Evolutionary conservation across 1,284 basidiomycete species (phyloP), one percentile per base, ranked within the genome.

Genomic region (Ganoderma multipileum): DNA sequence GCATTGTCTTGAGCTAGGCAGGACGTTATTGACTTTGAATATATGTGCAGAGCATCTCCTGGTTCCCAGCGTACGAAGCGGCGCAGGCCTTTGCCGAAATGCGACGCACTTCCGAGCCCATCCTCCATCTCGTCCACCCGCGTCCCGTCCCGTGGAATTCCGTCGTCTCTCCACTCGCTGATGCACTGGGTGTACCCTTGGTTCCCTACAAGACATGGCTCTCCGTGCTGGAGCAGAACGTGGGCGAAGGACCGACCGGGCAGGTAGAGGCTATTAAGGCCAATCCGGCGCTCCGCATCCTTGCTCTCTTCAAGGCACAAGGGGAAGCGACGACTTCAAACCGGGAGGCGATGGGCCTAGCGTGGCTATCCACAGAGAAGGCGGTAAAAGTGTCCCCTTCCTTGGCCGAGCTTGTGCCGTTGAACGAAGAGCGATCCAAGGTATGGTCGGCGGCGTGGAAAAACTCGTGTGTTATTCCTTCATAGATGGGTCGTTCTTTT

Each of bases 101-200:
- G 68, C 72, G 72, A 4, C 57, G 67, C 42, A 67, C 74, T 12
- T 58, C 67, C 12, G 65, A 70, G n/a, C 65, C 66, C 3, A 63
- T 78, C 50, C 65, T 79, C 2, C 77, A 80, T 64, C 75, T 80
- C 61, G 76, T 77, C 3, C 78, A 80, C 62, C 78, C 78, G 0
- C 66, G 61, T 2, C 75, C 76, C 2, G 70, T 74, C n/a, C 54
- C 72, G 16, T 77, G 74, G 74, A 60, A 66, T 36, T 44, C 63
- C 8, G 38, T 76, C 64, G 61, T 77, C n/a, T 44, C 42, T 16
- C 71, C 71, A 0, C 70, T 78, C 61, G 69, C 77, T 0, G 39
- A 41, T 12, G 47, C 63, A n/a, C 66, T 78, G 11, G 58, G 57
- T 7, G 72, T 77, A 5, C 71, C 72, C 1, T 70, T 78, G 18